Evolutionary conservation across 1,139 yeast species (phyloP).

Genomic region (Candida gigantensis): DNA sequence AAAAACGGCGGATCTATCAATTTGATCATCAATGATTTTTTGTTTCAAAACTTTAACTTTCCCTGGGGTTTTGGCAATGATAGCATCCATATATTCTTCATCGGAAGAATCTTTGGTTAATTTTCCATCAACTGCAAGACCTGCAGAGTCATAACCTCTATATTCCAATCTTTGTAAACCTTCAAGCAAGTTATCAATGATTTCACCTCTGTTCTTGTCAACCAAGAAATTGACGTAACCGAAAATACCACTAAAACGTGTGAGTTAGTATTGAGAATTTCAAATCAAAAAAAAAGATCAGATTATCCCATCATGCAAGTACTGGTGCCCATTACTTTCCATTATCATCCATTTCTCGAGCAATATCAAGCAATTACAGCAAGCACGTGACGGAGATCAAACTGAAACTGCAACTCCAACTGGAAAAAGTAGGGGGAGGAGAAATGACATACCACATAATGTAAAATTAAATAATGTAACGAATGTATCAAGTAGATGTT

Average conservation of each 20-base stretch:
- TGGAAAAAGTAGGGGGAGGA: neutral
- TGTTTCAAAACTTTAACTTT: constrained; percentile 83
- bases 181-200: constrained; percentile 82
- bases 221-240: constrained; percentile 97
- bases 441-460: neutral
- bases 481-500: too few relatives aligned
- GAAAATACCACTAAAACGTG: constrained; percentile 83
- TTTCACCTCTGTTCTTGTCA: constrained; percentile 89
- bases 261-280: constrained; percentile 5
- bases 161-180: constrained; percentile 94
- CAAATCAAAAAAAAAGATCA: neutral
- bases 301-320: too few relatives aligned
- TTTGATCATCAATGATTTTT: constrained; percentile 57
- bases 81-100: constrained; percentile 15
- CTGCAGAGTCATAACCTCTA: constrained; percentile 98
- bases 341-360: too few relatives aligned
- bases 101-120: constrained; percentile 37
- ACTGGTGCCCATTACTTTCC: too few relatives aligned
- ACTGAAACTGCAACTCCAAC: neutral
- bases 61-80: constrained; percentile 83
- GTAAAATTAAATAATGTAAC: too few relatives aligned
- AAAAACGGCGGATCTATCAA: constrained; percentile 63
- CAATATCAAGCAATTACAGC: too few relatives aligned
- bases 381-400: too few relatives aligned
- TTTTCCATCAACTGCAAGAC: constrained; percentile 93